Percentiles rank a stretch among this genome's conserved stretches.
These are phyloP conservation scores for Ophiostoma perfectum DNA, from an alignment of 2,329 filamentous ascomycete genomes.

Conservation along the genomic window DNA sequence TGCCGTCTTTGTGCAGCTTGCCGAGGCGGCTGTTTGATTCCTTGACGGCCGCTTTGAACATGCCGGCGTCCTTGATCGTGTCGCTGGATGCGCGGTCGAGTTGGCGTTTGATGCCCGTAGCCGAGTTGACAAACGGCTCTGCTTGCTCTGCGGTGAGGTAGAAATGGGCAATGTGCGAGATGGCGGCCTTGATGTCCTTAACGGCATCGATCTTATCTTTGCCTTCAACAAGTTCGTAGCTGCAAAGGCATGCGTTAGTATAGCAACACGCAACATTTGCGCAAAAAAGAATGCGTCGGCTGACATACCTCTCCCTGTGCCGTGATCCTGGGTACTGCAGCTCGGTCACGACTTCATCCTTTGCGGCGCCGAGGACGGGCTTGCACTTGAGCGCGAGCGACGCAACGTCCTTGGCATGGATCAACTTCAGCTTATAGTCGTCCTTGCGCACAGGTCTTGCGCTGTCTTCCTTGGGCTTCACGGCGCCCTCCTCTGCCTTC, in stretches of 20 bases:
- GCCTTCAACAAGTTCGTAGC: conserved; percentile 71
- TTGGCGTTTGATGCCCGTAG: conserved; percentile 67
- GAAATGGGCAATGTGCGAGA: conserved; percentile 64
- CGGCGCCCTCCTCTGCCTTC: not conserved
- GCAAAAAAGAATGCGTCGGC: not conserved
- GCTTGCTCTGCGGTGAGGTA: conserved; percentile 71
- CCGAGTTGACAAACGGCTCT: conserved; percentile 63
- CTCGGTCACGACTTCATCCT: conserved; percentile 55
- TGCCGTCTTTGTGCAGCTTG: conserved; percentile 61
- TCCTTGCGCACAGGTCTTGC: conserved; percentile 30
- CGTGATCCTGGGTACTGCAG: conserved; percentile 74
- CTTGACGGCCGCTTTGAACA: conserved; percentile 66
- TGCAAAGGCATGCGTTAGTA: not conserved
- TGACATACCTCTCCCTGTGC: conserved; percentile 32
- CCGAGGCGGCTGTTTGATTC: conserved; percentile 72
- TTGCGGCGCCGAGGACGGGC: conserved; percentile 44
- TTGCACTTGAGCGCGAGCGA: conserved; percentile 48
- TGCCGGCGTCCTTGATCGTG: conserved; percentile 56
- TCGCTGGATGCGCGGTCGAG: conserved; percentile 69
- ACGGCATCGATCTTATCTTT: conserved; percentile 74
- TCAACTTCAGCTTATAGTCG: conserved; percentile 43
- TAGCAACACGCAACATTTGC: not conserved
- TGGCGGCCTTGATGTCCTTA: conserved; percentile 64
- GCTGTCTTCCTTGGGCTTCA: not conserved
- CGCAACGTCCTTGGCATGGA: conserved; percentile 55